phyloP scores from a whole-genome alignment of 2,329 filamentous ascomycete genomes.

The Neoscytalidium dimidiatum region DNA sequence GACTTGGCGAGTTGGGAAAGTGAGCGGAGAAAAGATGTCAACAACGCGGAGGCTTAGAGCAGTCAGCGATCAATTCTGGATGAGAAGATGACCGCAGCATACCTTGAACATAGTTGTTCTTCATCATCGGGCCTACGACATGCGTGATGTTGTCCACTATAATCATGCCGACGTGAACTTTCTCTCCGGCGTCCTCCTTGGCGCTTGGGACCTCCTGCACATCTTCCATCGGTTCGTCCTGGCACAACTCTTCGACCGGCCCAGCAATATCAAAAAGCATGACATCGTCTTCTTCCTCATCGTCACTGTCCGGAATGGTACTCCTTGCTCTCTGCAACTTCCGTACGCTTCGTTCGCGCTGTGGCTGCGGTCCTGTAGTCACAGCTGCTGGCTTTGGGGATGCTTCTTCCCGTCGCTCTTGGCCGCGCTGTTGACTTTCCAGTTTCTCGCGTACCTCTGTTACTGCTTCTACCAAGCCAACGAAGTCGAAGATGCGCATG shows the following conservation, averaged over 20 bases:
- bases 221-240: not conserved
- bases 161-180: conserved; percentile 32
- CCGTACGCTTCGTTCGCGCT: not conserved
- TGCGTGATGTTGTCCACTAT: conserved; percentile 44
- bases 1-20: conserved; percentile 41
- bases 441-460: conserved; percentile 45
- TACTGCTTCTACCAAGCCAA: conserved; percentile 49
- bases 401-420: not conserved
- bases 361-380: not conserved
- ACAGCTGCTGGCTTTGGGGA: not conserved
- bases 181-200: not conserved
- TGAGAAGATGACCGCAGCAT: not conserved
- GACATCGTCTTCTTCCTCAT: conserved; percentile 41
- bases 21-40: conserved; percentile 44
- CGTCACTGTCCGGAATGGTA: conserved; percentile 37
- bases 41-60: conserved; percentile 41
- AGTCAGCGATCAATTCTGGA: not conserved
- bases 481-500: conserved; percentile 54
- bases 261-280: conserved; percentile 35
- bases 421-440: conserved; percentile 21
- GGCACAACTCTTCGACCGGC: not conserved
- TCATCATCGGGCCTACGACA: conserved; percentile 39
- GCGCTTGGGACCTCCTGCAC: not conserved
- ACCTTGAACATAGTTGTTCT: conserved; percentile 40
- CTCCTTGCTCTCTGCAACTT: not conserved